Evolutionary conservation across 2,329 filamentous ascomycete genomes (phyloP).

Genomic region (Alternaria atra): DNA sequence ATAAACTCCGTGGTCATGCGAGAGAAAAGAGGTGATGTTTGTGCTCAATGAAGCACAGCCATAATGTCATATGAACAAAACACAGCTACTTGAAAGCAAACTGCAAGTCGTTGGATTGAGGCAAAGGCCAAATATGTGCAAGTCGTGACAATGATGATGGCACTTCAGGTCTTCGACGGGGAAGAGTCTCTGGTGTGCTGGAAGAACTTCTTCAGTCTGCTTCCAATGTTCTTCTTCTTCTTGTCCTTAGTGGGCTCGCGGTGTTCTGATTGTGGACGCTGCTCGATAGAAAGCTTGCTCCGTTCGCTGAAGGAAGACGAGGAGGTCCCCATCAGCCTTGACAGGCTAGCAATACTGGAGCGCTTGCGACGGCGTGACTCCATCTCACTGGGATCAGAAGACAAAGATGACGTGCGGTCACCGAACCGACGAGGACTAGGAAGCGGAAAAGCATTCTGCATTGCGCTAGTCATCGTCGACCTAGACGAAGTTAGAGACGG

Average conservation of each 20-base stretch:
- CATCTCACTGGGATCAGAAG: slow-evolving; percentile 51
- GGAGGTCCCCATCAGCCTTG: slow-evolving; percentile 74
- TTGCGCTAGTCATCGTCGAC: slow-evolving; percentile 76
- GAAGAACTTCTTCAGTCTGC: slow-evolving; percentile 78
- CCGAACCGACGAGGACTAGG: slow-evolving; percentile 54
- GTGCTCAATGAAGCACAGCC: slow-evolving; percentile 33
- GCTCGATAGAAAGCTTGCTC: slow-evolving; percentile 77
- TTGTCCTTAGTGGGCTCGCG: slow-evolving; percentile 68
- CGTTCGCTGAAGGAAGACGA: slow-evolving; percentile 70
- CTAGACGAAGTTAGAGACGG: slow-evolving; percentile 79
- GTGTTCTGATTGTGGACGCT: slow-evolving; percentile 57
- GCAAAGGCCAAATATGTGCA: slow-evolving; percentile 24
- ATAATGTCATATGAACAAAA: slow-evolving; percentile 49
- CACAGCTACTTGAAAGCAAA: slow-evolving; percentile 23
- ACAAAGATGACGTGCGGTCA: slow-evolving; percentile 53
- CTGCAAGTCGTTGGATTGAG: slow-evolving; percentile 32
- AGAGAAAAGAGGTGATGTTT: slow-evolving; percentile 34
- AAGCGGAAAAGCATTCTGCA: slow-evolving; percentile 63
- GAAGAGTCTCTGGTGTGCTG: slow-evolving; percentile 57
- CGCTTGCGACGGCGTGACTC: slow-evolving; percentile 71
- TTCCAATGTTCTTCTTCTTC: slow-evolving; percentile 74
- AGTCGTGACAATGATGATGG: slow-evolving; percentile 10
- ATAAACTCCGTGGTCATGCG: slow-evolving; percentile 51
- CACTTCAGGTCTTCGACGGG: slow-evolving; percentile 31
- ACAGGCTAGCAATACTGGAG: slow-evolving; percentile 79